phyloP scores from a whole-genome alignment of 75 land plant species.

The Cupressus sempervirens region DNA sequence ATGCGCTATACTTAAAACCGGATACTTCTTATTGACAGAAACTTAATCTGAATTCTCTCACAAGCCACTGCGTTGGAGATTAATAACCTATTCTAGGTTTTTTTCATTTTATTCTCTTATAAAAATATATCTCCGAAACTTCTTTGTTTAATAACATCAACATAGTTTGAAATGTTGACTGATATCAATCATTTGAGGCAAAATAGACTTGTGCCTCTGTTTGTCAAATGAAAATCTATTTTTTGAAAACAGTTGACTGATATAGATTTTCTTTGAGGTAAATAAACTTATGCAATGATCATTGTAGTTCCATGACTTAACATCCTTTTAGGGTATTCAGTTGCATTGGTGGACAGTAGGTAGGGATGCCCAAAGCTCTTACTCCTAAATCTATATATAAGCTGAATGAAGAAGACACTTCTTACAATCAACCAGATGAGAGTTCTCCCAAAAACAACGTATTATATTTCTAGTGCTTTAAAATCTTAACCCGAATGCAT shows the following conservation, averaged over 20 bases:
- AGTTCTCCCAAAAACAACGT: too few species aligned
- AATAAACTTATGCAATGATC: not conserved
- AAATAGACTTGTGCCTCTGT: not conserved
- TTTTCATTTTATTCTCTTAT: not conserved
- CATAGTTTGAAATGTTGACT: not conserved
- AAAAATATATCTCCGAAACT: not conserved
- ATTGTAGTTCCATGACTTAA: too few species aligned
- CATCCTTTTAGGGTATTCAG: too few species aligned
- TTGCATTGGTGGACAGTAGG: too few species aligned
- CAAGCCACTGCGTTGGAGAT: not conserved
- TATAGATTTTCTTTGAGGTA: not conserved
- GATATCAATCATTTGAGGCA: not conserved
- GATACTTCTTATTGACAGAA: not conserved
- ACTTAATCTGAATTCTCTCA: not conserved
- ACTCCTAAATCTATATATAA: too few species aligned
- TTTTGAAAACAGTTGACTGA: not conserved
- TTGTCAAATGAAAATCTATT: not conserved
- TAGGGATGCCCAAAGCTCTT: too few species aligned
- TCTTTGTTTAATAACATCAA: not conserved
- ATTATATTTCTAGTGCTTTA: too few species aligned
- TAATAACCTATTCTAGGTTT: not conserved
- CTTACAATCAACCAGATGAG: too few species aligned
- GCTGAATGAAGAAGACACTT: too few species aligned
- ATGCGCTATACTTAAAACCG: not conserved
- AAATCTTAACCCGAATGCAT: too few species aligned